Base-by-base conservation (phyloP, 2,329 filamentous ascomycete species). In the Ophiosphaerella korrae region DNA sequence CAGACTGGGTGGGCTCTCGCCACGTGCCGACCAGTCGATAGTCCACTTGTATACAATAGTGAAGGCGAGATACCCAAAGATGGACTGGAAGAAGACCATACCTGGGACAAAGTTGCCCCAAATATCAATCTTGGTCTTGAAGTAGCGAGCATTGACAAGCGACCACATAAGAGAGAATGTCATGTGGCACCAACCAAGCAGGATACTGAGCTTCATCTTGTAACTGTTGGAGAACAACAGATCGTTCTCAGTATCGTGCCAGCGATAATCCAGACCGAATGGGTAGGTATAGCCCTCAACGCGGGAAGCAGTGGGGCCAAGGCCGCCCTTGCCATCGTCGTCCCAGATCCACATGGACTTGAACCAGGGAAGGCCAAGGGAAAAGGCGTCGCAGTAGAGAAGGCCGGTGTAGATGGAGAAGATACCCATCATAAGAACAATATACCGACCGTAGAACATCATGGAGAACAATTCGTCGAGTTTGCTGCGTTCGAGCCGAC, bases 121-220 rank as follows among this genome's bases (percentile, higher is more conserved):
- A 64, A 99, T 92, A 67, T 99, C 95, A 62, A 97, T 90, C 40
- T 90, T 90, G 58, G 88, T 90, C 80, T 92, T 93, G 82, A 97
- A 99, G 76, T 97, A 91, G 50, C 88, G 87, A 42, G 92, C 93
- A 71, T 99, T 99, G 81, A 96, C 84, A 69, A 89, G 94, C 21
- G 94, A 88, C 70, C 96, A 88, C 79, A 89, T 92, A 39, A 99
- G 85, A 14, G 94, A 97, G 78, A 96, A 99, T 3, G 94, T 99
- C 94, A 99, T 99, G 79, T 97, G 92, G 52, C 85, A 85, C 94
- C 95, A 99, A 74, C 95, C 94, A 60, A 99, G 84, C 61, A 99
- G 85, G 72, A 99, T 97, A 80, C 90, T 95, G 78, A 99, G 89
- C 82, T 99, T 99, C 94, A 99, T 99, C 87, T 99, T 99, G 84